These are phyloP conservation scores for Colletotrichum navitas DNA, from an alignment of 2,329 filamentous ascomycete genomes.

Conservation along the genomic window DNA sequence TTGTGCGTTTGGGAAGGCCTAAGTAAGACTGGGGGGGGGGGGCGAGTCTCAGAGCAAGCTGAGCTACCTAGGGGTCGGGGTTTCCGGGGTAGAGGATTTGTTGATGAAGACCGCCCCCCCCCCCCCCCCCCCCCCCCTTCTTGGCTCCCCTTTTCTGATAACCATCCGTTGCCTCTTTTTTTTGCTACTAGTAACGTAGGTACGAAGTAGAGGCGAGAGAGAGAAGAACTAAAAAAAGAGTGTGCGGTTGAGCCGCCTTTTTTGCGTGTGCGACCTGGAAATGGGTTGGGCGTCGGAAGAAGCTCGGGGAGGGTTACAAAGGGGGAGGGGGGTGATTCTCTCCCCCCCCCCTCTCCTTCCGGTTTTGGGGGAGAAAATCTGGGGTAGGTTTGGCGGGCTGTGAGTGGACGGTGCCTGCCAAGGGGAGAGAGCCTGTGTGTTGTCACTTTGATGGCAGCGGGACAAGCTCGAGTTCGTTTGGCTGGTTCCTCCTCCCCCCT, in stretches of 20 bases:
- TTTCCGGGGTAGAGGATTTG: constrained; percentile 18
- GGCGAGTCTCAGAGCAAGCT: background rate
- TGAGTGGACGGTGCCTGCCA: constrained; percentile 23
- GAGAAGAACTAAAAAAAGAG: background rate
- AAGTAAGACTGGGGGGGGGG: background rate
- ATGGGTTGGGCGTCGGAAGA: background rate
- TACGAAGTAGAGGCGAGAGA: background rate
- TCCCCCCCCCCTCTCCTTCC: no score
- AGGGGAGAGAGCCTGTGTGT: background rate
- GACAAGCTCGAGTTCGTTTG: background rate
- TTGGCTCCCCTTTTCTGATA: background rate
- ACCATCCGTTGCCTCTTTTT: background rate
- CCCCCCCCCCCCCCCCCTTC: no score
- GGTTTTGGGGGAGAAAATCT: constrained; percentile 26
- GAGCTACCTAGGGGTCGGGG: constrained; percentile 8
- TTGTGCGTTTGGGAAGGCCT: background rate
- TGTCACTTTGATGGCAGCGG: constrained; percentile 8
- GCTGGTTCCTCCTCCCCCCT: background rate
- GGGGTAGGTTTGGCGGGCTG: constrained; percentile 28
- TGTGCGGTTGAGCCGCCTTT: background rate
- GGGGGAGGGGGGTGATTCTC: no score
- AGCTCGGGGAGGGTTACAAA: background rate
- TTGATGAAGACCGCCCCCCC: no score
- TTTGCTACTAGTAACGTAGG: background rate
- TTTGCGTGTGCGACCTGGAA: background rate